phyloP scores from a whole-genome alignment of 345 rosid species.

The Citrus sp. region DNA sequence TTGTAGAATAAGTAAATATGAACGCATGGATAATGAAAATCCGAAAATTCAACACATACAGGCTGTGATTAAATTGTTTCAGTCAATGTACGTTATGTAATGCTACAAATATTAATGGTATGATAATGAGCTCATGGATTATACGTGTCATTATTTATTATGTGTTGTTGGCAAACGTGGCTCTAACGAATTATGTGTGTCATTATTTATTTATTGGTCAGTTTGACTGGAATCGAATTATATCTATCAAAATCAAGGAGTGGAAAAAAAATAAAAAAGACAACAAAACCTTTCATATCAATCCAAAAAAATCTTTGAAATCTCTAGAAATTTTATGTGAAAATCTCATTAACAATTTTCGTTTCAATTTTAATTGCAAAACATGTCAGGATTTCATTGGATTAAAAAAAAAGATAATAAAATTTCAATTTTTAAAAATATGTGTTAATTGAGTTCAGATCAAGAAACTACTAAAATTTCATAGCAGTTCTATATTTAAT shows the following conservation, averaged over 20 bases:
- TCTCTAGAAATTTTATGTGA: no score
- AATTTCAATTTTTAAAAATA: no score
- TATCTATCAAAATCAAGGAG: background rate
- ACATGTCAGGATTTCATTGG: no score
- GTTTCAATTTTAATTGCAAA: no score
- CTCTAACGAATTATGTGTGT: background rate
- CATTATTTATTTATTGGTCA: background rate
- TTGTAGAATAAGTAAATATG: no score
- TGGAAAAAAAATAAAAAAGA: no score
- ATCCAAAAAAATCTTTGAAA: no score
- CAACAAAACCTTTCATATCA: no score
- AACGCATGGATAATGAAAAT: background rate
- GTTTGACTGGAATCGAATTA: background rate
- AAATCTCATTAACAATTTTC: no score
- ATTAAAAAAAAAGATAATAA: no score
- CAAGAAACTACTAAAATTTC: background rate
- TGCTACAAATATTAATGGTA: background rate
- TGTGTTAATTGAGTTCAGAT: background rate
- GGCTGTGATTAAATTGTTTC: background rate
- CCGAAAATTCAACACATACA: background rate
- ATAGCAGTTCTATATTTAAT: background rate
- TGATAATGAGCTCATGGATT: background rate
- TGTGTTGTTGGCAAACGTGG: slow-evolving; percentile 4
- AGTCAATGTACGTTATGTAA: background rate
- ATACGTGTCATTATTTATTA: background rate